Conservation (phyloP, 306 rosid genomes). For the Ceratonia siliqua region DNA sequence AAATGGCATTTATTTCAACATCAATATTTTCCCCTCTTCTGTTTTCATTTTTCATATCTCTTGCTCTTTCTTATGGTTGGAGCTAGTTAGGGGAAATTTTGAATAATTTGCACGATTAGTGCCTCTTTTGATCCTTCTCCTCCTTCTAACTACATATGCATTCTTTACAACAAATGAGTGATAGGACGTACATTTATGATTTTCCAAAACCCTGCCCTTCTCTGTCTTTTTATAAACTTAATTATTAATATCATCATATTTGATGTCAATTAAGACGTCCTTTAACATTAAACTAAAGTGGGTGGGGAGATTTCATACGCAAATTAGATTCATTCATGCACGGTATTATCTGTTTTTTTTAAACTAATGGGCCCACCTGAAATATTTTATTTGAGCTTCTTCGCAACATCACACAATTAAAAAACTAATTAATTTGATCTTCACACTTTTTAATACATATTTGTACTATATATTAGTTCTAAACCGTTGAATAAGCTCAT, state of each 20-base stretch:
- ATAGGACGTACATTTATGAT: constrained; percentile 17
- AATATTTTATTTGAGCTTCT: constrained; percentile 30
- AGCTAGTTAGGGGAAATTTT: neutral
- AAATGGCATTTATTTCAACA: neutral
- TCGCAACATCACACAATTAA: constrained; percentile 27
- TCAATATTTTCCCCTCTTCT: neutral
- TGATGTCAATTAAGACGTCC: constrained; percentile 33
- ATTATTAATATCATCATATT: constrained; percentile 17
- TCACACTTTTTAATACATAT: constrained; percentile 12
- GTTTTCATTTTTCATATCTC: neutral
- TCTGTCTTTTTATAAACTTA: constrained; percentile 1
- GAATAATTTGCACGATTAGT: neutral
- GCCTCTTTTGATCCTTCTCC: neutral
- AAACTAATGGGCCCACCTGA: constrained; percentile 47
- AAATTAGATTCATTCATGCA: constrained; percentile 53
- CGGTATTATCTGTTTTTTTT: constrained; percentile 26
- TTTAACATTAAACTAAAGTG: constrained; percentile 32
- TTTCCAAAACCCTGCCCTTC: constrained; percentile 1
- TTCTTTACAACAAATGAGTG: constrained; percentile 20
- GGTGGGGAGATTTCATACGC: constrained; percentile 50
- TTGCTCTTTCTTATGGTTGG: constrained; percentile 15
- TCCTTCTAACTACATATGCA: constrained; percentile 28
- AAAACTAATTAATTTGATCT: constrained; percentile 10
- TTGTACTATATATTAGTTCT: constrained; percentile 27
- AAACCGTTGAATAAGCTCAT: constrained; percentile 28